Conservation (phyloP, 805 yeast species). For the Yarrowia yakushimensis region DNA sequence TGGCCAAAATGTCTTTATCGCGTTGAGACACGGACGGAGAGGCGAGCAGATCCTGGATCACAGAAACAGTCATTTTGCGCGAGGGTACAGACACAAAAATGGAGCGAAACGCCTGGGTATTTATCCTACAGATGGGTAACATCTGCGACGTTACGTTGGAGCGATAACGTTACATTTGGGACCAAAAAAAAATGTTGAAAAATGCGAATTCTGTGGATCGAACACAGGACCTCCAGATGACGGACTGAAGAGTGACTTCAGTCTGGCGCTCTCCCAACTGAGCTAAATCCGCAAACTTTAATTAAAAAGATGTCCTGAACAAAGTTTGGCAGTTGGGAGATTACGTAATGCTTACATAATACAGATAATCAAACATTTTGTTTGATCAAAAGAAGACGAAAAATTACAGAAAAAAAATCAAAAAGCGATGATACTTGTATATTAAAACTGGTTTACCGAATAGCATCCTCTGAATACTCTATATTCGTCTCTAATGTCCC, state of each 20-base stretch:
- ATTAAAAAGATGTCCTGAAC: too few species aligned
- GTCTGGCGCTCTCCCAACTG: conserved; percentile 43
- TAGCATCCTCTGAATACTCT: too few species aligned
- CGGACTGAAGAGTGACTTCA: conserved; percentile 32
- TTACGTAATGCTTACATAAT: too few species aligned
- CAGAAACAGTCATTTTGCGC: not conserved
- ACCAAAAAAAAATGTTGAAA: not conserved
- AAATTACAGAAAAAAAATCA: too few species aligned
- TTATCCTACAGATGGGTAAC: not conserved
- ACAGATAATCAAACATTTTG: too few species aligned
- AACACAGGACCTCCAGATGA: conserved; percentile 77
- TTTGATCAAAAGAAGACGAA: too few species aligned
- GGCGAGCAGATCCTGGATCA: not conserved
- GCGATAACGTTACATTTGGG: not conserved
- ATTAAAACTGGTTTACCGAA: too few species aligned
- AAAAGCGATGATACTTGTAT: too few species aligned
- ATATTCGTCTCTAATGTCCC: too few species aligned
- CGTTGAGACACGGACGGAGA: not conserved
- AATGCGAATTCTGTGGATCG: conserved; percentile 58
- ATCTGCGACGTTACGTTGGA: not conserved
- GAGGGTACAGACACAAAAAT: not conserved
- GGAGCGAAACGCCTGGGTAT: not conserved
- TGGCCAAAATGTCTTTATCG: conserved; percentile 3
- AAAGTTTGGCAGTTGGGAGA: too few species aligned
- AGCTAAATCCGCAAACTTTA: conserved; percentile 33